Percentiles rank a stretch among this genome's conserved stretches.
phyloP scores from a whole-genome alignment of 768 basidiomycete species.

The Boletus coccyginus region DNA sequence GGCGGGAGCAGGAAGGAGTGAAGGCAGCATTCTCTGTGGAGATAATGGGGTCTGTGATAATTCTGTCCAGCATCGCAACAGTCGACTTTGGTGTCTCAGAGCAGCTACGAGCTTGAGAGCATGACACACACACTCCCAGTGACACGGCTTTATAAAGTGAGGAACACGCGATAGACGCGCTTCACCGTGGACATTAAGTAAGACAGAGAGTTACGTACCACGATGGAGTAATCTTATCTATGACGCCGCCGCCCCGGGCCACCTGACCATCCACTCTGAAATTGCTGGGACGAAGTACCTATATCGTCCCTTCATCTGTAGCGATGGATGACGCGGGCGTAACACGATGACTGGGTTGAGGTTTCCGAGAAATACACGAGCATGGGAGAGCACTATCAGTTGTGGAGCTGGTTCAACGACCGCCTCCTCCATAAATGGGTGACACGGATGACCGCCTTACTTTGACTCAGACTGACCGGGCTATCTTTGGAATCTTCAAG shows the following conservation, averaged over 20 bases:
- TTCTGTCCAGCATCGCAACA: slow-evolving; percentile 30
- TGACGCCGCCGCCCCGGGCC: no score
- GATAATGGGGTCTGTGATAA: slow-evolving; percentile 33
- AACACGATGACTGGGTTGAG: background rate
- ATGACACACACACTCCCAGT: slow-evolving; percentile 1
- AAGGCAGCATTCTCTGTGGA: slow-evolving; percentile 32
- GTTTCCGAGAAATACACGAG: no score
- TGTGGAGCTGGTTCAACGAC: background rate
- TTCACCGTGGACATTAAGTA: slow-evolving; percentile 2
- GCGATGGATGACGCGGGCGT: background rate
- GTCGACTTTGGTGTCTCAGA: background rate
- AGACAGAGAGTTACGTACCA: slow-evolving; percentile 21
- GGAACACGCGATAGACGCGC: slow-evolving; percentile 22
- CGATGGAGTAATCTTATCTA: background rate
- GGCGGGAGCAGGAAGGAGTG: slow-evolving; percentile 19
- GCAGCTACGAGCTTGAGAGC: slow-evolving; percentile 3
- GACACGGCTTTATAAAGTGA: slow-evolving; percentile 22
- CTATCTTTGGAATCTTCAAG: slow-evolving; percentile 8
- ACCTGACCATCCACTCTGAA: no score
- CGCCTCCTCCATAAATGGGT: background rate
- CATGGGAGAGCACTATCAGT: background rate
- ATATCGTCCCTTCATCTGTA: background rate
- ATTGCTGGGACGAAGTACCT: background rate
- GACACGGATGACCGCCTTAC: background rate
- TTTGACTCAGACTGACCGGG: background rate